Conservation (phyloP, 225 moss, liverwort and hornwort genomes). For the Asterella californica region DNA sequence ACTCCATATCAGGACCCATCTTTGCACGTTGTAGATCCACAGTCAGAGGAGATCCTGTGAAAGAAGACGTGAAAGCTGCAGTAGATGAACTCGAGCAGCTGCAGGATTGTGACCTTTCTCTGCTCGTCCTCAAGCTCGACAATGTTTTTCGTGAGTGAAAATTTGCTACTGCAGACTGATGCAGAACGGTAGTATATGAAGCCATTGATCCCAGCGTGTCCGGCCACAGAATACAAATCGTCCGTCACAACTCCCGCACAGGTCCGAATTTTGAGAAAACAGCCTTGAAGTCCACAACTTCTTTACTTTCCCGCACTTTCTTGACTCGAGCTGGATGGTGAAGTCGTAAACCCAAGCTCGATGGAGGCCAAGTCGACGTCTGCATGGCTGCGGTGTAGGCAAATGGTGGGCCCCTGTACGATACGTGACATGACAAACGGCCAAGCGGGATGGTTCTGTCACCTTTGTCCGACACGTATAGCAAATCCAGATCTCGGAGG, state of each 20-base stretch:
- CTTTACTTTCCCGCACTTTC: not conserved
- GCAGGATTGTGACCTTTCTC: not conserved
- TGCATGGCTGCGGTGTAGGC: not conserved
- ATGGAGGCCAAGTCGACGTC: not conserved
- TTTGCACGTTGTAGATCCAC: not conserved
- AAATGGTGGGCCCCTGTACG: not conserved
- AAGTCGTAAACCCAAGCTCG: not conserved
- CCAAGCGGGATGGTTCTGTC: not conserved
- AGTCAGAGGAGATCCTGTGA: slow-evolving; percentile 11
- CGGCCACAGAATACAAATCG: not conserved
- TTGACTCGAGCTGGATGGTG: not conserved
- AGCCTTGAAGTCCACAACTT: not conserved
- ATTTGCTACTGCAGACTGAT: not conserved
- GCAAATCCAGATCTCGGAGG: too few species aligned
- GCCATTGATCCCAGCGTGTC: not conserved
- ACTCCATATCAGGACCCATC: not conserved
- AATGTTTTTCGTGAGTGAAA: not conserved
- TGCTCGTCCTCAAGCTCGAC: not conserved
- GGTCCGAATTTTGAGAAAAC: not conserved
- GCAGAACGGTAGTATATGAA: not conserved
- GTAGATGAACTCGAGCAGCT: not conserved
- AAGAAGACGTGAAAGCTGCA: slow-evolving; percentile 8
- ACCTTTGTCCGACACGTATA: not conserved
- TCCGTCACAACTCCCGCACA: not conserved
- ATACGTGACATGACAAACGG: not conserved